A percentile compares a stretch with the other conserved stretches of the same genome.
These are phyloP conservation scores for Leccinellum rugosiceps DNA, from an alignment of 768 basidiomycete genomes.

Conservation along the genomic window DNA sequence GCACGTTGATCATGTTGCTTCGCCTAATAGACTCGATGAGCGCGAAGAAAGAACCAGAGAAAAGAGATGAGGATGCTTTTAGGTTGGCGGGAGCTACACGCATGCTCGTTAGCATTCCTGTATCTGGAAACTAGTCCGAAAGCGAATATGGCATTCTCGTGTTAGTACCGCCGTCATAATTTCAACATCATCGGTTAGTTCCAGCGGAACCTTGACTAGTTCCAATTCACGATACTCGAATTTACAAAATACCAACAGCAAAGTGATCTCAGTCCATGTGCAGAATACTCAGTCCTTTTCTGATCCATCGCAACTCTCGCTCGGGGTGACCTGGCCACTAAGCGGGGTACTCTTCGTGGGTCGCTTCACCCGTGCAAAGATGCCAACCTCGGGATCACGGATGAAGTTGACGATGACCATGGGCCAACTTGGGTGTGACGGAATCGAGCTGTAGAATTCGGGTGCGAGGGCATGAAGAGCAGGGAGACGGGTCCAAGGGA, in stretches of 20 bases:
- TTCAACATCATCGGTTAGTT: neutral
- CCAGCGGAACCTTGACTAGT: neutral
- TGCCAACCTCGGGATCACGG: conserved; percentile 81
- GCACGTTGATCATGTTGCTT: conserved; percentile 16
- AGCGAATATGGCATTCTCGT: conserved; percentile 8
- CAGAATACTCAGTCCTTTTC: conserved; percentile 16
- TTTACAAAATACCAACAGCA: conserved; percentile 17
- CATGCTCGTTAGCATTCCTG: conserved; percentile 17
- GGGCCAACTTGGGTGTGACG: conserved; percentile 89
- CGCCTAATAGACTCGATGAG: conserved; percentile 19
- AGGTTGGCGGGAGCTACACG: conserved; percentile 6
- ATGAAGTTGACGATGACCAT: conserved; percentile 96
- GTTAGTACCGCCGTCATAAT: conserved; percentile 2
- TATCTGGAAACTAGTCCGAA: conserved; percentile 7
- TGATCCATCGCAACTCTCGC: conserved; percentile 1
- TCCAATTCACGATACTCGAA: conserved; percentile 7
- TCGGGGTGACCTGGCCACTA: conserved; percentile 19
- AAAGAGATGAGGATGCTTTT: conserved; percentile 11
- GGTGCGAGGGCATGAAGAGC: conserved; percentile 78
- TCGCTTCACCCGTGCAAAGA: conserved; percentile 86
- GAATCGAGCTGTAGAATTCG: conserved; percentile 88
- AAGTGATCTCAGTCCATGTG: conserved; percentile 5
- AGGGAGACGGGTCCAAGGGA: conserved; percentile 93
- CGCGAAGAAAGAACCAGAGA: conserved; percentile 17
- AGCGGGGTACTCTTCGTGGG: conserved; percentile 37